These are phyloP conservation scores for Vanrija humicola DNA, from an alignment of 1,284 basidiomycete genomes.

Conservation along the genomic window DNA sequence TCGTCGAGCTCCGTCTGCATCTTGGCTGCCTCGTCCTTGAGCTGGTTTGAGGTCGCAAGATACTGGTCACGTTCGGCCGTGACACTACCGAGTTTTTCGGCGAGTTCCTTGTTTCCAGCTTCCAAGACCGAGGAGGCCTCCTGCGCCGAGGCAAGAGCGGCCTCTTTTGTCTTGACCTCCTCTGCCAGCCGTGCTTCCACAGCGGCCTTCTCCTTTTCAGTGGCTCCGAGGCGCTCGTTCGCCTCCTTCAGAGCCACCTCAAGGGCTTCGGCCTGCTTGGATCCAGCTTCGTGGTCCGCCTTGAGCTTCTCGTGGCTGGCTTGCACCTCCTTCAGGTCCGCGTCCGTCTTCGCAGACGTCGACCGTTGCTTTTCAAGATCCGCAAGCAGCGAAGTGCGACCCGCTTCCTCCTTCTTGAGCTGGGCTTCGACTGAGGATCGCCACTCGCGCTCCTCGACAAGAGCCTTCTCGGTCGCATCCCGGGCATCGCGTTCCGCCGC, in stretches of 20 bases:
- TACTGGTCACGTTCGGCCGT: constrained; percentile 2
- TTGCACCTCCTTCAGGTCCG: constrained; percentile 3
- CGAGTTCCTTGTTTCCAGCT: constrained; percentile 5
- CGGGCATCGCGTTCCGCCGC: constrained; percentile 2
- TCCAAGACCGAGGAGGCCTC: not conserved
- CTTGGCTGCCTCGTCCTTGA: not conserved
- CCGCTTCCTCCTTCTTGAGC: constrained; percentile 7
- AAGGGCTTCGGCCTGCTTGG: constrained; percentile 4
- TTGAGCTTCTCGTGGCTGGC: not conserved
- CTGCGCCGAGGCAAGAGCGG: not conserved
- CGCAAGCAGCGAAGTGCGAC: constrained; percentile 2
- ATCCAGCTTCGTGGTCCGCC: not conserved
- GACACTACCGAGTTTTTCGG: not conserved
- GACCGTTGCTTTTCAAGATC: too few relatives aligned
- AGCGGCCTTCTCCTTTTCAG: not conserved
- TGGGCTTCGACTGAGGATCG: not conserved
- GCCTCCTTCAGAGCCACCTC: not conserved
- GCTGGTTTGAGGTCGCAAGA: not conserved
- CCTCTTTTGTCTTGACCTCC: not conserved
- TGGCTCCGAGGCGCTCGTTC: not conserved
- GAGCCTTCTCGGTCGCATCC: not conserved
- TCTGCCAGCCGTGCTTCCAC: not conserved
- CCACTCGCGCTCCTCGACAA: constrained; percentile 8
- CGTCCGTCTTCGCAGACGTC: not conserved
- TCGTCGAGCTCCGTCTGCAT: too few relatives aligned